Base-by-base conservation (phyloP, 768 basidiomycete species). In the Steccherinum ochraceum region DNA sequence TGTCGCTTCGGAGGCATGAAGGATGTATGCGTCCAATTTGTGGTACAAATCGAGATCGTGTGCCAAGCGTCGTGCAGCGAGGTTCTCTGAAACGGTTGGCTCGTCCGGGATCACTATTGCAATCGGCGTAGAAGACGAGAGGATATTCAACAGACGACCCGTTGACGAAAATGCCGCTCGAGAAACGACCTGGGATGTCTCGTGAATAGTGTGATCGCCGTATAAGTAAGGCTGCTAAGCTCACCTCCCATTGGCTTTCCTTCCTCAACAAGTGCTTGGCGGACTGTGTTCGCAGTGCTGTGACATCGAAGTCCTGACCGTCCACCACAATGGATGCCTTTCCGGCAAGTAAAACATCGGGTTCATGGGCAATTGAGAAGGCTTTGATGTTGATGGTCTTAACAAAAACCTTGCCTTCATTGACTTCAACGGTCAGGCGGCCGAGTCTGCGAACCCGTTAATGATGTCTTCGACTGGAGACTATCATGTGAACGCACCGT, bases 1-100 rank as follows among this genome's bases (percentile, higher is more conserved):
- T 55, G 54, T 10, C 0, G 71, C 74, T 54, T 76, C 73, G 2
- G 62, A 50, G 55, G 75, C 75, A 26, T 62, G 55, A 46, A 82
- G 57, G 41, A 94, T 80, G 45, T 80, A 75, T 0, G 79, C 64
- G 54, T 92, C 89, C 19, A 93, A 63, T 52, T 78, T 74, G 60
- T 89, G 85, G 65, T 85, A 90, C 0, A 79, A 59, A 25, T 79
- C 67, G 16, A 93, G 68, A 53, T 81, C 77, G 60, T 90, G 80
- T 2, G 84, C 81, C 20, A 93, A 67, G 12, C 91, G 74, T 11
- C 75, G 62, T 2, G 87, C 90, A 2, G 81, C 64, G 0, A 78
- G 79, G 7, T 78, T 59, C 24, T 75, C 73, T n/a, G 62, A 59
- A 5, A 57, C 61, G 1, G 61, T 59, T 4, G 52, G 20, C 13